Percentiles rank a stretch among this genome's conserved stretches.
These are phyloP conservation scores for Lophiostoma macrostomum DNA, from an alignment of 495 filamentous ascomycete species.

Conservation along the genomic window DNA sequence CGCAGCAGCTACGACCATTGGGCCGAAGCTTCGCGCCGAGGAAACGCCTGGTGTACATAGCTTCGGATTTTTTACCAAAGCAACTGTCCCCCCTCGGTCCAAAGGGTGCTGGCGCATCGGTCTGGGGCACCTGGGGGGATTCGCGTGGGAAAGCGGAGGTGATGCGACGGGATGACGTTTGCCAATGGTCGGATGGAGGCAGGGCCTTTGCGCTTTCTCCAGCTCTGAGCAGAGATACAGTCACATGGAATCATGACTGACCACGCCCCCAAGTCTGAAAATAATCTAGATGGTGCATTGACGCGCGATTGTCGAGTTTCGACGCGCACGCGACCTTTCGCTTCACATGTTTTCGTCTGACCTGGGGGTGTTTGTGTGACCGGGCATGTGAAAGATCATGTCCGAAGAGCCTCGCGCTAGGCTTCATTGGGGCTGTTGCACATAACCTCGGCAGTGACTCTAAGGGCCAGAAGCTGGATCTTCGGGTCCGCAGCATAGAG, in stretches of 20 bases:
- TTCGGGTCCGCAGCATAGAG: too few relatives aligned
- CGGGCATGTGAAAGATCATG: constrained; percentile 12
- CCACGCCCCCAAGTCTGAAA: too few relatives aligned
- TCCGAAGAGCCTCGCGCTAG: neutral
- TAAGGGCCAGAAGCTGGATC: too few relatives aligned
- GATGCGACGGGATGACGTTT: constrained; percentile 27
- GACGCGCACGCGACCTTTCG: constrained; percentile 14
- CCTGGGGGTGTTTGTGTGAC: neutral
- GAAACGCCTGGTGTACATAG: neutral
- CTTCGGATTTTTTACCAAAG: neutral
- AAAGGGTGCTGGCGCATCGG: constrained; percentile 28
- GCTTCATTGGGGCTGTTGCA: neutral
- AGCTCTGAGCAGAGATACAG: too few relatives aligned
- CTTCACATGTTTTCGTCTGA: constrained; percentile 19
- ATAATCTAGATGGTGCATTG: too few relatives aligned
- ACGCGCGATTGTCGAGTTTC: too few relatives aligned
- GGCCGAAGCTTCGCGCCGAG: constrained; percentile 24
- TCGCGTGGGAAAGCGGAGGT: constrained; percentile 9
- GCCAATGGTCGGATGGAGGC: too few relatives aligned
- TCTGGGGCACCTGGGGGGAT: too few relatives aligned
- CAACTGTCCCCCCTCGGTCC: constrained; percentile 33
- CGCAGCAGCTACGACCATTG: constrained; percentile 19
- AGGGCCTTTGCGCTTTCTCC: too few relatives aligned
- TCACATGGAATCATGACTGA: too few relatives aligned
- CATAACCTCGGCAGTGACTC: too few relatives aligned